These are phyloP conservation scores for Colletotrichum graminicola DNA, from an alignment of 2,329 filamentous ascomycete genomes.

Conservation along the genomic window DNA sequence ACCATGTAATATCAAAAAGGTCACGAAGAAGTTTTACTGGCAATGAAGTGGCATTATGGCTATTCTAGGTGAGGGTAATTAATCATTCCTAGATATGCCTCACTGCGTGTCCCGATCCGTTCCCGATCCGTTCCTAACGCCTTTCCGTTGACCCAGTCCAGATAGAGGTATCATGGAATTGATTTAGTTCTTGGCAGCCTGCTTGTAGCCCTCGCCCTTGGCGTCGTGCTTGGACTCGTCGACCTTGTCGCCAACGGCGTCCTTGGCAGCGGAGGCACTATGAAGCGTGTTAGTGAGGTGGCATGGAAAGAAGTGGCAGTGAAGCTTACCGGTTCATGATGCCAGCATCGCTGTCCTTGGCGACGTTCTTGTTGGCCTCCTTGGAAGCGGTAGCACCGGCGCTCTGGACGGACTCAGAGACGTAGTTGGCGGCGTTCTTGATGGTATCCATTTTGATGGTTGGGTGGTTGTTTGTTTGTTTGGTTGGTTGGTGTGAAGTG, in stretches of 20 bases:
- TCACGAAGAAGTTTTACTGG: neutral
- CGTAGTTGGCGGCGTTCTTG: conserved; percentile 77
- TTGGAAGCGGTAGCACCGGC: conserved; percentile 68
- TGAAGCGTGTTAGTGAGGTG: conserved; percentile 46
- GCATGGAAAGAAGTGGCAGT: rapidly evolving
- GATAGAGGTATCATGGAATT: conserved; percentile 39
- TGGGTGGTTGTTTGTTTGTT: conserved; percentile 44
- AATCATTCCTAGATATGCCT: conserved; percentile 29
- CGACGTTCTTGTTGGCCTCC: conserved; percentile 77
- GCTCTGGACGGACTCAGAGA: conserved; percentile 73
- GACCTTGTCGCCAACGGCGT: conserved; percentile 61
- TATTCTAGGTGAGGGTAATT: conserved; percentile 28
- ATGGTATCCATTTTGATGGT: conserved; percentile 63
- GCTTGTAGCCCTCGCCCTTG: conserved; percentile 59
- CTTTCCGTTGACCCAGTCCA: conserved; percentile 33
- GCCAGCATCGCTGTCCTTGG: conserved; percentile 69
- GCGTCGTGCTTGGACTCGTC: conserved; percentile 55
- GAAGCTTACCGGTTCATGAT: conserved; percentile 65
- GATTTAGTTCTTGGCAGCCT: conserved; percentile 43
- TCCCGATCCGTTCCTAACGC: conserved; percentile 30
- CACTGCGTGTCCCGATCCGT: conserved; percentile 27
- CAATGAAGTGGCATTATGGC: conserved; percentile 41
- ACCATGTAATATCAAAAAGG: too few species aligned
- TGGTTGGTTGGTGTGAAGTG: conserved; percentile 43
- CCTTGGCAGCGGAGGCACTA: conserved; percentile 63